Evolutionary conservation across 164 flowering plant species (phyloP).

Genomic region (Vitis amurensis): DNA sequence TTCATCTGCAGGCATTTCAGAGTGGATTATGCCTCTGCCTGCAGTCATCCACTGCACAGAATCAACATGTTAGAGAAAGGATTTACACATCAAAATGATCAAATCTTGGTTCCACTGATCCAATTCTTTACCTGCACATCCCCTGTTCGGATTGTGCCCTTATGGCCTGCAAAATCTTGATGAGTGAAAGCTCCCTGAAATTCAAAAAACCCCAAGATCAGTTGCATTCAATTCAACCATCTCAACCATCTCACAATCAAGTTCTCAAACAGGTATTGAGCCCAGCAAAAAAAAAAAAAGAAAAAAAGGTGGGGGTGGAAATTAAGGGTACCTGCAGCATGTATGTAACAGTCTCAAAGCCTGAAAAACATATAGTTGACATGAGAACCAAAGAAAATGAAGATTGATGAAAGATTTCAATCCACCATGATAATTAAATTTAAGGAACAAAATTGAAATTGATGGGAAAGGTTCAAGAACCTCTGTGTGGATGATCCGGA

Average conservation of each 20-base stretch:
- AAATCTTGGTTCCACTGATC: not conserved
- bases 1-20: conserved; percentile 89
- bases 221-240: not conserved
- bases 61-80: not conserved
- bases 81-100: not conserved
- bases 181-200: conserved; percentile 74
- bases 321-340: conserved; percentile 57
- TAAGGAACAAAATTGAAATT: not conserved
- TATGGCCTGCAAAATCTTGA: conserved; percentile 90
- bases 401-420: not conserved
- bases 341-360: conserved; percentile 91
- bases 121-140: conserved; percentile 68
- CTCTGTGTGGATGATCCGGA: conserved; percentile 97
- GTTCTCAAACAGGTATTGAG: not conserved
- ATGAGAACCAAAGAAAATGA: not conserved
- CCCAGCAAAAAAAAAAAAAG: not conserved
- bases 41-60: conserved; percentile 91
- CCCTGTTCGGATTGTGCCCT: conserved; percentile 75
- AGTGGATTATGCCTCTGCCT: conserved; percentile 88
- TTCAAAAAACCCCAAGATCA: not conserved
- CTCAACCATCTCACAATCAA: not conserved
- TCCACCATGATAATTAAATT: not conserved
- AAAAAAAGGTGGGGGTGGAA: not conserved
- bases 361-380: conserved; percentile 26
- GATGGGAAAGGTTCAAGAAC: conserved; percentile 26